Percentiles rank a stretch among this genome's conserved stretches.
phyloP scores from a whole-genome alignment of 1,284 basidiomycete species.

The Abortiporus biennis region DNA sequence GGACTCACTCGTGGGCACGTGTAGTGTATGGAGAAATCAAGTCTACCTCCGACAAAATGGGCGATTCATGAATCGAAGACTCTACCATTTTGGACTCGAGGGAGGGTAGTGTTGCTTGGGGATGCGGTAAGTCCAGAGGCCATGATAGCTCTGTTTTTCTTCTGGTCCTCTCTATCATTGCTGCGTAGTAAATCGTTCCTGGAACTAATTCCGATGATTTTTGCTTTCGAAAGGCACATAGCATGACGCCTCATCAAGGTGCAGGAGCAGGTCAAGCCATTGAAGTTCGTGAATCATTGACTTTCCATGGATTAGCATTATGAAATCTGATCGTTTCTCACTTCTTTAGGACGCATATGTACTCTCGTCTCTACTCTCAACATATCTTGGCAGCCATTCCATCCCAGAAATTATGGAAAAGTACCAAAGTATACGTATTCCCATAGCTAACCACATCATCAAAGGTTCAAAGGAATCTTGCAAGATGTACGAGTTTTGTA shows the following conservation, averaged over 20 bases:
- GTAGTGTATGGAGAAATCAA: background rate
- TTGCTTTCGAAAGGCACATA: slow-evolving; percentile 22
- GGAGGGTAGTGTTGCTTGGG: background rate
- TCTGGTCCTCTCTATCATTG: no score
- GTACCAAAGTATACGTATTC: slow-evolving; percentile 43
- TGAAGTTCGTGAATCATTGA: slow-evolving; percentile 17
- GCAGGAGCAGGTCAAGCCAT: slow-evolving; percentile 30
- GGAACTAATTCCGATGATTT: background rate
- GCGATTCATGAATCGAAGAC: background rate
- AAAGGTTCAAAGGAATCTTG: no score
- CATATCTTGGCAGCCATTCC: slow-evolving; percentile 29
- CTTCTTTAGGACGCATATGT: slow-evolving; percentile 43
- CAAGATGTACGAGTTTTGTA: no score
- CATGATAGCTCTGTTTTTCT: no score
- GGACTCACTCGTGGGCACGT: background rate
- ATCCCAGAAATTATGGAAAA: slow-evolving; percentile 33
- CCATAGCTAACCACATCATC: slow-evolving; percentile 36
- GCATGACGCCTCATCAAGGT: slow-evolving; percentile 28
- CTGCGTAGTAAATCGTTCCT: no score
- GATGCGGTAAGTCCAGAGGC: background rate
- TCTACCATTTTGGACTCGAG: background rate
- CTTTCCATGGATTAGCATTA: background rate
- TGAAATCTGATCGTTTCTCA: no score
- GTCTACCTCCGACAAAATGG: slow-evolving; percentile 5
- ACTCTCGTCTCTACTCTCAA: slow-evolving; percentile 39